Percentiles rank a stretch among this genome's conserved stretches.
These are phyloP conservation scores for Crithidia sp. DNA, from an alignment of 208 protist genomes.

Conservation along the genomic window DNA sequence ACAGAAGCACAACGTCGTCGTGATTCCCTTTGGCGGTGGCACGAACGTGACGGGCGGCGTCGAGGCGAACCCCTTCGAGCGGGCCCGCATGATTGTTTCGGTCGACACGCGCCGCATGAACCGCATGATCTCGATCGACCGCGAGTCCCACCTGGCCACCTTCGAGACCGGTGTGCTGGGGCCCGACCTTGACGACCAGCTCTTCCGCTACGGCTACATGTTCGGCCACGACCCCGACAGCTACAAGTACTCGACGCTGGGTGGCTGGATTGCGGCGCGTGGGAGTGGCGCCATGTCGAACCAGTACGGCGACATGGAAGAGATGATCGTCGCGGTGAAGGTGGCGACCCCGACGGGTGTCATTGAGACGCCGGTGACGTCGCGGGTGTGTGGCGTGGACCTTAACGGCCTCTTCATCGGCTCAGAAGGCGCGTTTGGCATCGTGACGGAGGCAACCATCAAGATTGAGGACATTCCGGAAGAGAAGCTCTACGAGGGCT, in stretches of 20 bases:
- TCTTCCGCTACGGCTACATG: slow-evolving; percentile 89
- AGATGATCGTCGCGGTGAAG: slow-evolving; percentile 93
- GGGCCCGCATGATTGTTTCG: slow-evolving; percentile 89
- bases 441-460: slow-evolving; percentile 93
- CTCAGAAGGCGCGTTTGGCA: slow-evolving; percentile 93
- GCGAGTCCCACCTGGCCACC: slow-evolving; percentile 81
- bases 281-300: slow-evolving; percentile 96
- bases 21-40: slow-evolving; percentile 95
- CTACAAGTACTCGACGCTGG: slow-evolving; percentile 93
- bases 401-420: slow-evolving; percentile 93
- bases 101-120: slow-evolving; percentile 95
- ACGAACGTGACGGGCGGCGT: slow-evolving; percentile 94
- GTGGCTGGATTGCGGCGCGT: slow-evolving; percentile 95
- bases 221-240: slow-evolving; percentile 95
- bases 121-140: slow-evolving; percentile 86
- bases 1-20: slow-evolving; percentile 90
- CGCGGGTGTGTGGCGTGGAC: slow-evolving; percentile 86
- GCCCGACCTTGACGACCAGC: slow-evolving; percentile 88
- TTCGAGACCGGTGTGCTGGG: slow-evolving; percentile 93
- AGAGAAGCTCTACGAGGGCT: slow-evolving; percentile 85
- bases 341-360: slow-evolving; percentile 93
- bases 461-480: slow-evolving; percentile 91
- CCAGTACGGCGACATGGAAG: slow-evolving; percentile 94
- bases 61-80: slow-evolving; percentile 86
- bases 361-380: slow-evolving; percentile 80